Evolutionary conservation across 2,329 filamentous ascomycete genomes (phyloP), one percentile per base, ranked within the genome.

Genomic region (Dothidotthia symphoricarpi): DNA sequence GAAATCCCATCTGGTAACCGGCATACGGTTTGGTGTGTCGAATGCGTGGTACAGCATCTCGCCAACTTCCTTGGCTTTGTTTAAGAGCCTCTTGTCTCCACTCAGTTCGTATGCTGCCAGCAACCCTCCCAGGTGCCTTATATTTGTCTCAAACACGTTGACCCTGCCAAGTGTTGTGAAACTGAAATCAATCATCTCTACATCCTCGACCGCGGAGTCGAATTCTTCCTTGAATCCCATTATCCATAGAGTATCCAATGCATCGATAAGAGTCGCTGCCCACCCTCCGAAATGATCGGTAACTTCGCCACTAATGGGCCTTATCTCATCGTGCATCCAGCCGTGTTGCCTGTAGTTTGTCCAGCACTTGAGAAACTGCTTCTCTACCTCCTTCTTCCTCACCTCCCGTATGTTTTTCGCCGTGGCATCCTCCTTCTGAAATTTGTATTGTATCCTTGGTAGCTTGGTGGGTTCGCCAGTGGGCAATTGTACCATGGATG

Each of bases 1-100:
- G 16, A 69, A 64, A 13, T 68, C 59, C 72, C 71, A 74, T 36
- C 71, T 56, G 0, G 70, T 72, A 31, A 73, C 64, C 4, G 91
- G 90, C 87, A 97, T 94, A 53, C 88, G 82, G 64, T 97, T 96
- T 1, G 90, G 90, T 0, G 91, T 96, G 66, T 95, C 88, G 56
- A 95, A 95, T 3, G 85, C 78, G 36, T 84, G 82, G 71, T 90
- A 88, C 22, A 95, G 71, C 43, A 95, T 77, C 55, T 91, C 85
- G 26, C 81, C 88, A 16, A 93, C 77, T 66, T 91, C 84, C 24
- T 84, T 75, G 1, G 88, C 86, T 68, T 94, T 93, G 36, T 83
- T 78, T 22, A 94, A 74, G 9, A 95, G 73, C 16, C 85, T 73
- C 14, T 75, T 69, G 55, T 95, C 85, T 45, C 79, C 85, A 35